A percentile compares a stretch with the other conserved stretches of the same genome.
phyloP scores from a whole-genome alignment of 129 eudicot species.

The Scalesia atractyloides region DNA sequence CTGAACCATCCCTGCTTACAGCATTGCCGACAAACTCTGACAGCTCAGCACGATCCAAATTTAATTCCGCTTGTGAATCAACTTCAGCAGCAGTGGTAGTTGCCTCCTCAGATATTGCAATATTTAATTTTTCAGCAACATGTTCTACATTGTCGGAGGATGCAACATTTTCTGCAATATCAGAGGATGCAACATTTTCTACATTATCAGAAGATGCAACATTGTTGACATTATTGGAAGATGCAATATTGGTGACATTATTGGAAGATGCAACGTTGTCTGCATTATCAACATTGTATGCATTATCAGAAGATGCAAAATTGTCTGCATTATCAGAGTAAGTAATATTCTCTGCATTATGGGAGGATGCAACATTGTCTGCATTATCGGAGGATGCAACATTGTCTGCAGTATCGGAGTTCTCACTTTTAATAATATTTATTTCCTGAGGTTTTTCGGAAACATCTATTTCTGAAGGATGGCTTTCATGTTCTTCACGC shows the following conservation, averaged over 20 bases:
- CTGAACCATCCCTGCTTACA: too few relatives aligned
- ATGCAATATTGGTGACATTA: too few relatives aligned
- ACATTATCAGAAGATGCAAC: too few relatives aligned
- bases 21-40: constrained; percentile 28
- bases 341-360: too few relatives aligned
- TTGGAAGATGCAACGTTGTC: too few relatives aligned
- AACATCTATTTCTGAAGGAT: constrained; percentile 23
- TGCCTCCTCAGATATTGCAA: constrained; percentile 21
- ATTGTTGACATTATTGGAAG: too few relatives aligned
- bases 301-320: too few relatives aligned
- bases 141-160: constrained; percentile 22
- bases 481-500: constrained; percentile 37
- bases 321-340: too few relatives aligned
- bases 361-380: constrained; percentile 1
- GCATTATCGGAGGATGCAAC: constrained; percentile 9
- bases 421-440: constrained; percentile 24
- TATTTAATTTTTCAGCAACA: constrained; percentile 16
- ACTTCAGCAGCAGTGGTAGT: constrained; percentile 35
- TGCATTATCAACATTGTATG: too few relatives aligned
- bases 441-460: constrained; percentile 32
- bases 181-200: too few relatives aligned
- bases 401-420: constrained; percentile 20
- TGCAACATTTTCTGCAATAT: neutral
- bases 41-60: constrained; percentile 28
- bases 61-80: constrained; percentile 40